phyloP scores from a whole-genome alignment of 2,329 filamentous ascomycete genomes.

The Lecanicillium sp. region DNA sequence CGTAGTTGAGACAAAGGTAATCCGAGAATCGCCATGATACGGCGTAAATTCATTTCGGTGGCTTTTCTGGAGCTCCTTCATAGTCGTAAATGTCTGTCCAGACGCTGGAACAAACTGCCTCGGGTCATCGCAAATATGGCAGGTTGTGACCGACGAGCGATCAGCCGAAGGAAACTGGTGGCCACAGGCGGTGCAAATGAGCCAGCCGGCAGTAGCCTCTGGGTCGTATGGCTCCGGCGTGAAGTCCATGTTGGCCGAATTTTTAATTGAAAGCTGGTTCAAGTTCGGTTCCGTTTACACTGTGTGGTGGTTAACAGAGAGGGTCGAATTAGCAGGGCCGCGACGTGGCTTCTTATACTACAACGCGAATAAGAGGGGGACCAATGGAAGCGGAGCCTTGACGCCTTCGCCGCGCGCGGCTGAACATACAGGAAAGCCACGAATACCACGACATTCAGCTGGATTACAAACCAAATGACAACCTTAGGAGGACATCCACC shows the following conservation, averaged over 20 bases:
- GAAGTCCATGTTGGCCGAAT: constrained; percentile 8
- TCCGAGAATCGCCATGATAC: constrained; percentile 33
- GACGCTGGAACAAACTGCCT: constrained; percentile 57
- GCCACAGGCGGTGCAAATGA: constrained; percentile 59
- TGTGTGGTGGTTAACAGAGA: too few species aligned
- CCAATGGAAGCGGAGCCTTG: too few species aligned
- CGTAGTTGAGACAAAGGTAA: constrained; percentile 40
- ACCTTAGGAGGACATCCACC: too few species aligned
- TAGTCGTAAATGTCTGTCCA: constrained; percentile 9
- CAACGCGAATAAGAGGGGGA: too few species aligned
- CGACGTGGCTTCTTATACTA: too few species aligned
- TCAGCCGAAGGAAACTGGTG: constrained; percentile 51
- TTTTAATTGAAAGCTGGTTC: neutral
- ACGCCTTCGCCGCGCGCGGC: too few species aligned
- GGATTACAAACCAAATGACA: too few species aligned
- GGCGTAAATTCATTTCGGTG: constrained; percentile 49
- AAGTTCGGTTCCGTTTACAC: too few species aligned
- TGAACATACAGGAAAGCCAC: too few species aligned
- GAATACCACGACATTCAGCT: too few species aligned
- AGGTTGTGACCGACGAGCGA: constrained; percentile 40
- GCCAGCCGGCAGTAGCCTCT: constrained; percentile 3
- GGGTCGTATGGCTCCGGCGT: constrained; percentile 9
- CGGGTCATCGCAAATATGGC: constrained; percentile 67
- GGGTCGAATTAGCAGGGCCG: too few species aligned
- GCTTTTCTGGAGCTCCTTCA: constrained; percentile 26